Conservation (phyloP, 1,284 basidiomycete species). For the Microstroma glucosiphilum region DNA sequence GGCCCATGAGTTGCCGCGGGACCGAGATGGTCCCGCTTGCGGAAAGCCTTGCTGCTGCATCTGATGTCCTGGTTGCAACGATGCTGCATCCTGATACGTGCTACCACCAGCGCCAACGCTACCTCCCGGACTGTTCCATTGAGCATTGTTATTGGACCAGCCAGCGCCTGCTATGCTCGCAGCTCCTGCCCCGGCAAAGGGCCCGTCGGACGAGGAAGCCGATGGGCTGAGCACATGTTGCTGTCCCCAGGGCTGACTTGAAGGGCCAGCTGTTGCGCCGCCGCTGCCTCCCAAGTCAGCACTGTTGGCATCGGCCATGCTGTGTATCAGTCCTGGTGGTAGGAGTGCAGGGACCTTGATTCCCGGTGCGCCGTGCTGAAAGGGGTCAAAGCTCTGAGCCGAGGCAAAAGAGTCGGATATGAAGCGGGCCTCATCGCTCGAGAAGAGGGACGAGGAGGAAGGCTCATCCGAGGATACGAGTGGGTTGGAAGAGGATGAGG, state of each 20-base stretch:
- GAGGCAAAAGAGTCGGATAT: conserved; percentile 34
- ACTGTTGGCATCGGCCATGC: conserved; percentile 15
- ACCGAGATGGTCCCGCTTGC: no score
- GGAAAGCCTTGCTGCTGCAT: no score
- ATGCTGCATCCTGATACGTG: no score
- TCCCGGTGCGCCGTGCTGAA: conserved; percentile 36
- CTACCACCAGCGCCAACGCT: no score
- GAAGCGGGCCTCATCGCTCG: conserved; percentile 35
- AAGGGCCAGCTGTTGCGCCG: background rate
- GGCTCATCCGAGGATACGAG: background rate
- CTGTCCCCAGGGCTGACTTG: no score
- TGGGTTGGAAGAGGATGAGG: no score
- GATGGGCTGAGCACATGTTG: no score
- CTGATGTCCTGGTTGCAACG: no score
- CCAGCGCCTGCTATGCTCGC: no score
- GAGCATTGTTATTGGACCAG: no score
- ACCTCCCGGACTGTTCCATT: no score
- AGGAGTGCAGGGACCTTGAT: conserved; percentile 39
- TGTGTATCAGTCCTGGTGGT: conserved; percentile 28
- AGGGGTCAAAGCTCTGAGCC: conserved; percentile 38
- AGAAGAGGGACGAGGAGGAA: conserved; percentile 28
- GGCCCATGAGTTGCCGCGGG: no score
- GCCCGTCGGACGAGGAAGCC: background rate
- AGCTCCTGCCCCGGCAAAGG: background rate
- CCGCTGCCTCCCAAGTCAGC: conserved; percentile 2